Percentiles rank a stretch among this genome's conserved stretches.
phyloP scores from a whole-genome alignment of 2,329 filamentous ascomycete species.

The Sarocladium strictum region DNA sequence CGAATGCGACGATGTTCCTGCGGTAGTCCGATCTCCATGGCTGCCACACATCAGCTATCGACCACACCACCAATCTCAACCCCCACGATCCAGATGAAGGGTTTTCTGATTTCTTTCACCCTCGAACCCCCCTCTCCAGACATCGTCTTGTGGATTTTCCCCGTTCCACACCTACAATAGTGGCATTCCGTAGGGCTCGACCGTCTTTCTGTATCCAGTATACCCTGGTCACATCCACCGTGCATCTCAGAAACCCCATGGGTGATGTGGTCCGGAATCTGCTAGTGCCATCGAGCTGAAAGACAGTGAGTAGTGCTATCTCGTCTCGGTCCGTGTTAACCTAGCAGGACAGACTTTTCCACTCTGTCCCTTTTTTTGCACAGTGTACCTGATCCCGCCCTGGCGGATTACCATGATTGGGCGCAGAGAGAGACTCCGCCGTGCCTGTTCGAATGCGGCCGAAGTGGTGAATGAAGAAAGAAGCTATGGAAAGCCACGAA shows the following conservation, averaged over 20 bases:
- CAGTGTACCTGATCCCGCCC: background rate
- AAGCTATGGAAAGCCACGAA: background rate
- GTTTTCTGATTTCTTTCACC: background rate
- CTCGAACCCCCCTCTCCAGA: background rate
- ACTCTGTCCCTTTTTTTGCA: background rate
- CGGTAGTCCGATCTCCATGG: constrained; percentile 4
- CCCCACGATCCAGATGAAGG: background rate
- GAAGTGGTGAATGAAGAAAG: background rate
- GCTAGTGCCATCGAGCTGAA: background rate
- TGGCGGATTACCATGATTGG: constrained; percentile 1
- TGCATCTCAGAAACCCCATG: background rate
- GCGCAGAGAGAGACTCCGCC: background rate
- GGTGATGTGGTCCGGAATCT: background rate
- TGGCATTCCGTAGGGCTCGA: background rate
- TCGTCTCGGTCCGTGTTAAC: background rate
- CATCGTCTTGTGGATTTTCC: background rate
- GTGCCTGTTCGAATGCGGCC: background rate
- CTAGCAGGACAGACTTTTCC: background rate
- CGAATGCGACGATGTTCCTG: constrained; percentile 8
- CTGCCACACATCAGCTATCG: background rate
- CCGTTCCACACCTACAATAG: background rate
- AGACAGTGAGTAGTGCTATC: background rate
- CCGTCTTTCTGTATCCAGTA: background rate
- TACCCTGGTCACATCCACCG: background rate
- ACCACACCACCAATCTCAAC: background rate